Evolutionary conservation across 331 rosid species (phyloP).

Genomic region (Dryas integrifolia): DNA sequence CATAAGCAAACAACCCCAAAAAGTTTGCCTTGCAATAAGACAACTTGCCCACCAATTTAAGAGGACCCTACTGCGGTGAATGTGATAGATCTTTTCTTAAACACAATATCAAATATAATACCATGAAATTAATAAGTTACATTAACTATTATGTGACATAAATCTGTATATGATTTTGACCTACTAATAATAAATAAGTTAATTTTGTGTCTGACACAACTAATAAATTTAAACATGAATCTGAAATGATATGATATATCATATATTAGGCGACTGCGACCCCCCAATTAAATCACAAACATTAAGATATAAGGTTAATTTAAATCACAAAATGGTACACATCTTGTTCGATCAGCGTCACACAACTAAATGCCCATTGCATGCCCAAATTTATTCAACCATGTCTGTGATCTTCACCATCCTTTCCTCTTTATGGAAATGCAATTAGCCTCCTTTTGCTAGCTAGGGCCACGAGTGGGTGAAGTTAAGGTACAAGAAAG

Average conservation of each 20-base stretch:
- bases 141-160: too few species aligned
- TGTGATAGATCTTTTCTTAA: neutral
- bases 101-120: too few species aligned
- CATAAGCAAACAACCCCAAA: conserved; percentile 17
- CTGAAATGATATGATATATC: too few species aligned
- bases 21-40: neutral
- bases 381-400: conserved; percentile 6
- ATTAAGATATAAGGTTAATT: neutral
- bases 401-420: neutral
- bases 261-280: neutral
- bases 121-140: too few species aligned
- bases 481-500: conserved; percentile 1
- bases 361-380: neutral
- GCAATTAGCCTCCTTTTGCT: conserved; percentile 3
- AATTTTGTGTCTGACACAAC: too few species aligned
- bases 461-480: neutral
- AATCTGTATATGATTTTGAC: too few species aligned
- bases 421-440: neutral
- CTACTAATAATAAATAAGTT: too few species aligned
- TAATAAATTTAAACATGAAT: too few species aligned
- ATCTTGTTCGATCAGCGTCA: conserved; percentile 17
- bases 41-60: conserved; percentile 2
- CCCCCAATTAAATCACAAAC: neutral
- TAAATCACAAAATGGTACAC: neutral
- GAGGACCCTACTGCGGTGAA: neutral